phyloP scores from a whole-genome alignment of 345 rosid genomes.

The Cochlearia excelsa region DNA sequence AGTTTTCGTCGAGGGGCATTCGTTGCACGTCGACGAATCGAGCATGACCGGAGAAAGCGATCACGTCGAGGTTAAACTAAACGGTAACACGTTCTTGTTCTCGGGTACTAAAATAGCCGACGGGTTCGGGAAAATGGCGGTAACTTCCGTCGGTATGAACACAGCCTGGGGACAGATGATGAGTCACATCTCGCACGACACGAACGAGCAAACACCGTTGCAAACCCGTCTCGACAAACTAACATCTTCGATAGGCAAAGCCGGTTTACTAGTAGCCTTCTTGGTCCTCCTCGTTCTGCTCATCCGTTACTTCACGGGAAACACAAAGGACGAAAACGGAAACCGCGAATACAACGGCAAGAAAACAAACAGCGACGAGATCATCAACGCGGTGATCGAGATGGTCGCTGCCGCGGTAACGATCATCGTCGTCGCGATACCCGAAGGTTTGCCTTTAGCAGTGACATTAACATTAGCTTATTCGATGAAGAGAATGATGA shows the following conservation, averaged over 20 bases:
- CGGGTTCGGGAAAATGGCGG: slow-evolving; percentile 59
- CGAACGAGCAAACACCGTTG: slow-evolving; percentile 57
- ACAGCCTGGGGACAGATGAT: slow-evolving; percentile 77
- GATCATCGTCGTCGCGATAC: slow-evolving; percentile 82
- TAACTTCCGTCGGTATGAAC: slow-evolving; percentile 69
- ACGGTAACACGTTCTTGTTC: slow-evolving; percentile 49
- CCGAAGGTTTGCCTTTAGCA: slow-evolving; percentile 78
- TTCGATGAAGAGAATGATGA: slow-evolving; percentile 83
- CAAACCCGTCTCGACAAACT: slow-evolving; percentile 64
- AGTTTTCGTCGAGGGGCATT: slow-evolving; percentile 46
- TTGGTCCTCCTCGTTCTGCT: slow-evolving; percentile 58
- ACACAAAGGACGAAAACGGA: slow-evolving; percentile 52
- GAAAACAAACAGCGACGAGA: slow-evolving; percentile 45
- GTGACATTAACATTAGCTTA: slow-evolving; percentile 77
- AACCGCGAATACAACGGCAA: slow-evolving; percentile 44
- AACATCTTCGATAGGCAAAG: slow-evolving; percentile 59
- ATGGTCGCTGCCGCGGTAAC: slow-evolving; percentile 75
- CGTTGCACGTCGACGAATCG: slow-evolving; percentile 56
- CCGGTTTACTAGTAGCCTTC: slow-evolving; percentile 59
- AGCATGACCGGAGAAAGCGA: slow-evolving; percentile 69
- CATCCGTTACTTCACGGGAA: slow-evolving; percentile 70
- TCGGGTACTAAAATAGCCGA: slow-evolving; percentile 59
- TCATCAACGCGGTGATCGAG: slow-evolving; percentile 51
- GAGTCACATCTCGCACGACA: slow-evolving; percentile 51
- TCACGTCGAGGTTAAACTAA: slow-evolving; percentile 37